Conservation (phyloP, 352 stramenopile genomes). For the Phytophthora foliorum region DNA sequence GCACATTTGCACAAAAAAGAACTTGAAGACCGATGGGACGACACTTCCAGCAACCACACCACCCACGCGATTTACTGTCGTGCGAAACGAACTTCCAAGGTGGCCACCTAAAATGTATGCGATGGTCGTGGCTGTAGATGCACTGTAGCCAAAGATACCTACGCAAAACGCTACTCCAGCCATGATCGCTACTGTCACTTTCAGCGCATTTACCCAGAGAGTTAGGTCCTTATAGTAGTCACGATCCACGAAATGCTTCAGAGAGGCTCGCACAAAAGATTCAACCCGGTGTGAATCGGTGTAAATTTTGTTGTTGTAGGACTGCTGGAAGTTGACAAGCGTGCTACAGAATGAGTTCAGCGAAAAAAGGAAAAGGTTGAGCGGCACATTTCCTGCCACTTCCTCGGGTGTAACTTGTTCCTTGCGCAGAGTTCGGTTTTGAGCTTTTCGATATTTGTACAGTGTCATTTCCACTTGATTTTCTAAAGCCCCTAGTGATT, state of each 20-base stretch:
- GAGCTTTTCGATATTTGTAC: conserved; percentile 60
- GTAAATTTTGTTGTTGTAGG: conserved; percentile 69
- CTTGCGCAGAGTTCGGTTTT: conserved; percentile 60
- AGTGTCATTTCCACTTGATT: conserved; percentile 71
- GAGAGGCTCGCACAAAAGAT: conserved; percentile 54
- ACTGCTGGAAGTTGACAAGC: conserved; percentile 67
- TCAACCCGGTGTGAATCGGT: conserved; percentile 46
- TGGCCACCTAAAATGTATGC: conserved; percentile 81
- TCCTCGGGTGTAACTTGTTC: conserved; percentile 61
- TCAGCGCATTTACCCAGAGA: conserved; percentile 54
- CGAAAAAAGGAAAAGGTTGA: conserved; percentile 83
- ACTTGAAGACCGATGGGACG: conserved; percentile 81
- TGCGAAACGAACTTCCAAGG: conserved; percentile 75
- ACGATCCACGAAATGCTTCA: conserved; percentile 58
- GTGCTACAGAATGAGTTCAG: conserved; percentile 82
- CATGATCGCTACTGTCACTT: conserved; percentile 67
- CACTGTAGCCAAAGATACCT: conserved; percentile 73
- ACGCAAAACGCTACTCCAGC: conserved; percentile 69
- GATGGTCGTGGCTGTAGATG: conserved; percentile 63
- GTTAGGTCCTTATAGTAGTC: conserved; percentile 49
- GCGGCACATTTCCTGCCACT: conserved; percentile 73
- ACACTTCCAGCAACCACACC: conserved; percentile 79
- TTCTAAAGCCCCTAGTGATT: conserved; percentile 53
- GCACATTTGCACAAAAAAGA: conserved; percentile 82
- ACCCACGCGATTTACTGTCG: conserved; percentile 77